Conservation (phyloP, 1,284 basidiomycete species). For the Trichosporon coremiiforme region DNA sequence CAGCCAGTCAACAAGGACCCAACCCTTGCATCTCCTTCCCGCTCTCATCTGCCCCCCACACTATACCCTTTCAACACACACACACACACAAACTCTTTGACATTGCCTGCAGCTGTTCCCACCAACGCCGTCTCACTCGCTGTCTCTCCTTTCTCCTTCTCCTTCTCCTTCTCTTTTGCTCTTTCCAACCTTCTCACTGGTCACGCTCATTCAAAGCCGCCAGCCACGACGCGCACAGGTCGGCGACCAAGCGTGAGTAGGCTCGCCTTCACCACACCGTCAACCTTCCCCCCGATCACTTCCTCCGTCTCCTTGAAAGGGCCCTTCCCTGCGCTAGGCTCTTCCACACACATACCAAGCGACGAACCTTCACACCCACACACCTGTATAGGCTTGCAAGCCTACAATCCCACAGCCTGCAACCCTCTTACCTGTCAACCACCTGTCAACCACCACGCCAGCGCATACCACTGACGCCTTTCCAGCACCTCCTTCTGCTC, state of each 20-base stretch:
- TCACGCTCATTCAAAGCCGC: slow-evolving; percentile 3
- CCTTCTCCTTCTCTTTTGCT: background rate
- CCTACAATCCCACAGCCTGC: background rate
- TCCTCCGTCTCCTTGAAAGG: background rate
- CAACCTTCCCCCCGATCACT: background rate
- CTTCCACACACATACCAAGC: background rate
- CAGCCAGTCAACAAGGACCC: background rate
- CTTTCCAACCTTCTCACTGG: background rate
- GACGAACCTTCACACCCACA: background rate
- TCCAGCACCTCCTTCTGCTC: background rate
- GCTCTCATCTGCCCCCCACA: slow-evolving; percentile 9
- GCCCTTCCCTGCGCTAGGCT: background rate
- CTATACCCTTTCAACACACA: background rate
- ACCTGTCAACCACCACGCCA: background rate
- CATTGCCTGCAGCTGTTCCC: background rate
- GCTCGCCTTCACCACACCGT: background rate
- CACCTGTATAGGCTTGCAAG: background rate
- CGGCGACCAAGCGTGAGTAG: slow-evolving; percentile 7
- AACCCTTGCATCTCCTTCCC: slow-evolving; percentile 9
- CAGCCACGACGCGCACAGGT: slow-evolving; percentile 18
- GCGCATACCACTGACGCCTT: background rate
- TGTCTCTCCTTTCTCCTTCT: background rate
- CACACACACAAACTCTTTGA: background rate
- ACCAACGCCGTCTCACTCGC: background rate
- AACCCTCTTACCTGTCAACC: too few species aligned